Percentiles rank a stretch among this genome's conserved stretches.
phyloP scores from a whole-genome alignment of 1,284 basidiomycete species.

The Marasmius oreades region DNA sequence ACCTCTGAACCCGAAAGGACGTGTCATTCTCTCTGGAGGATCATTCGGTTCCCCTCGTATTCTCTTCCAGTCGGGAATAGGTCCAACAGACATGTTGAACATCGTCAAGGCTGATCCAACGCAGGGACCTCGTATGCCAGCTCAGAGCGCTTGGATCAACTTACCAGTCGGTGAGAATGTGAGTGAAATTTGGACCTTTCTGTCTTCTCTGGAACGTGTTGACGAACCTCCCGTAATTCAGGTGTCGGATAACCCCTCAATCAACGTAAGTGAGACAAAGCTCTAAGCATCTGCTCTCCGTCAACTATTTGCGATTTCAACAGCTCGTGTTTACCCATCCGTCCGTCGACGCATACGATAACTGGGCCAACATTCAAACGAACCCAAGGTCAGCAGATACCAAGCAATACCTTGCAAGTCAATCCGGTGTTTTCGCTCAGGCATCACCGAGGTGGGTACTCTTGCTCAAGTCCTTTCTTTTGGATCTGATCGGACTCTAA shows the following conservation, averaged over 20 bases:
- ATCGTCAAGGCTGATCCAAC: slow-evolving; percentile 44
- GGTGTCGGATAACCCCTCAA: slow-evolving; percentile 61
- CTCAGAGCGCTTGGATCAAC: slow-evolving; percentile 48
- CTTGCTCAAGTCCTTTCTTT: background rate
- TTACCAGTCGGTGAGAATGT: slow-evolving; percentile 55
- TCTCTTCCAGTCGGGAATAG: slow-evolving; percentile 63
- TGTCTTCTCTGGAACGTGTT: background rate
- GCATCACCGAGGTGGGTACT: slow-evolving; percentile 50
- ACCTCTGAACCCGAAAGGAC: slow-evolving; percentile 52
- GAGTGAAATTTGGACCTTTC: slow-evolving; percentile 4
- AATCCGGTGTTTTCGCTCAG: slow-evolving; percentile 53
- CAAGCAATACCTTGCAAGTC: slow-evolving; percentile 46
- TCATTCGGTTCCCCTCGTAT: slow-evolving; percentile 55
- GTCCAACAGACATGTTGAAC: slow-evolving; percentile 56
- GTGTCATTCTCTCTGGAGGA: slow-evolving; percentile 58
- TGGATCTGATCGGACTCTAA: background rate
- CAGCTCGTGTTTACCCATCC: slow-evolving; percentile 66
- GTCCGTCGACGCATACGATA: slow-evolving; percentile 58
- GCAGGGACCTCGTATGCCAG: slow-evolving; percentile 46
- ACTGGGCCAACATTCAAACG: slow-evolving; percentile 57
- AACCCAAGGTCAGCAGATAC: slow-evolving; percentile 52
- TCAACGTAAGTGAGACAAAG: slow-evolving; percentile 40
- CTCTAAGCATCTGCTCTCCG: background rate
- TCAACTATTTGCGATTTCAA: background rate
- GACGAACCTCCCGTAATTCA: slow-evolving; percentile 7